Base-by-base conservation (phyloP, 176 grass and related monocot genomes). In the Hordeum vulgare region DNA sequence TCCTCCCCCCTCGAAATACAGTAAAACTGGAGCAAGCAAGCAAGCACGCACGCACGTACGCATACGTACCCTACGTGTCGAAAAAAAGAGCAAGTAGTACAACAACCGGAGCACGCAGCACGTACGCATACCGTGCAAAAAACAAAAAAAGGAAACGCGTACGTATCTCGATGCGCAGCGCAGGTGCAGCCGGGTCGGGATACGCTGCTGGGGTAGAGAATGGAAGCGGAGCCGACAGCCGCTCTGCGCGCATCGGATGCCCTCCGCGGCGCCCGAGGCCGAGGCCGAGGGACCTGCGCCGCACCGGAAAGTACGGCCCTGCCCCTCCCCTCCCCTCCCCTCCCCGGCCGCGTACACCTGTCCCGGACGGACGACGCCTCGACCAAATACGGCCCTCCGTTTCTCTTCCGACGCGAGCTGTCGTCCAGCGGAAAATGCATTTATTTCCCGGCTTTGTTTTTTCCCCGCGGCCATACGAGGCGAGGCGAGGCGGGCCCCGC, bases 161-260 rank as follows among this genome's bases (percentile, higher is more conserved):
- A 45, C 66, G 66, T 71, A 45, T 45, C 39, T 17, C 39, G 68
- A 25, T 5, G 39, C 0, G 21, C 12, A 5, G 31, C 4, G 31
- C 31, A 3, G 29, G 68, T 73, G 8, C 40, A 15, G 5, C 4
- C 25, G 25, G 24, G 9, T 9, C 2, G 71, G 42, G 71, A 74
- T 51, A 45, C 39, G 66, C 11, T 21, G 41, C 35, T 8, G 37
- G 5, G 6, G 21, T 27, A 80, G 6, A 24, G 61, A 85, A 89
- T 76, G 72, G 88, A 77, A 85, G 69, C 69, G 69, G 69, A 45
- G 44, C 51, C 77, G 83, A 89, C 88, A 71, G 76, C 71, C 70
- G 40, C 49, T 56, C 67, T 71, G 51, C 21, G 3, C 70, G 31
- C 87, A 89, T 89, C 71, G 87, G 87, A 85, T 89, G 68, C 87